Evolutionary conservation across 2,329 filamentous ascomycete genomes (phyloP).

Genomic region (Cladosporium austrohemisphaericum): DNA sequence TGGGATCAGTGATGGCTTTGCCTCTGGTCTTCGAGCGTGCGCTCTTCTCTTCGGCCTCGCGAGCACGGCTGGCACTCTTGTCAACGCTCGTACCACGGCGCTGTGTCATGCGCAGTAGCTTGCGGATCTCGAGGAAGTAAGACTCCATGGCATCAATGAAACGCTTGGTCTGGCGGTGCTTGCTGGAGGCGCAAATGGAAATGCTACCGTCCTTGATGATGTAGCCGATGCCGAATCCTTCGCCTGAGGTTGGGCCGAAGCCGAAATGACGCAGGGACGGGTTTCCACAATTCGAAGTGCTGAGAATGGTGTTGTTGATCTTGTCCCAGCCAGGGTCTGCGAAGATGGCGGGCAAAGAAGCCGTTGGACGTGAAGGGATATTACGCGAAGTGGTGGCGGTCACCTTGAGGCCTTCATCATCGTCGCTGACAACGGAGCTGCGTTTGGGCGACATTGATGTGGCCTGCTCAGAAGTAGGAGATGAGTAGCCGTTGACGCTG

Average conservation of each 20-base stretch:
- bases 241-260: slow-evolving; percentile 88
- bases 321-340: slow-evolving; percentile 89
- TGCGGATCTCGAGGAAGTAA: slow-evolving; percentile 86
- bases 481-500: slow-evolving; percentile 60
- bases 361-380: background rate
- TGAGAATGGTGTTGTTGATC: slow-evolving; percentile 89
- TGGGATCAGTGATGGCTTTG: slow-evolving; percentile 57
- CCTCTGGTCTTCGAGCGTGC: slow-evolving; percentile 67
- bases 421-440: slow-evolving; percentile 47
- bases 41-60: slow-evolving; percentile 56
- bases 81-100: slow-evolving; percentile 51
- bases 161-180: slow-evolving; percentile 87
- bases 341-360: slow-evolving; percentile 72
- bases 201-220: slow-evolving; percentile 96
- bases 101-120: slow-evolving; percentile 70
- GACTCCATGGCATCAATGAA: slow-evolving; percentile 86
- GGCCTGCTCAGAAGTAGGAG: slow-evolving; percentile 42
- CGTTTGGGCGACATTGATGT: slow-evolving; percentile 53
- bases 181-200: slow-evolving; percentile 86
- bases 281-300: slow-evolving; percentile 98
- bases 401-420: slow-evolving; percentile 40
- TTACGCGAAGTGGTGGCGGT: slow-evolving; percentile 7
- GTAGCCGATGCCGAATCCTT: slow-evolving; percentile 96
- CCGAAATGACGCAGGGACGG: slow-evolving; percentile 92
- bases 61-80: slow-evolving; percentile 54